phyloP scores from a whole-genome alignment of 768 basidiomycete genomes.

The Tricholoma bakamatsutake region DNA sequence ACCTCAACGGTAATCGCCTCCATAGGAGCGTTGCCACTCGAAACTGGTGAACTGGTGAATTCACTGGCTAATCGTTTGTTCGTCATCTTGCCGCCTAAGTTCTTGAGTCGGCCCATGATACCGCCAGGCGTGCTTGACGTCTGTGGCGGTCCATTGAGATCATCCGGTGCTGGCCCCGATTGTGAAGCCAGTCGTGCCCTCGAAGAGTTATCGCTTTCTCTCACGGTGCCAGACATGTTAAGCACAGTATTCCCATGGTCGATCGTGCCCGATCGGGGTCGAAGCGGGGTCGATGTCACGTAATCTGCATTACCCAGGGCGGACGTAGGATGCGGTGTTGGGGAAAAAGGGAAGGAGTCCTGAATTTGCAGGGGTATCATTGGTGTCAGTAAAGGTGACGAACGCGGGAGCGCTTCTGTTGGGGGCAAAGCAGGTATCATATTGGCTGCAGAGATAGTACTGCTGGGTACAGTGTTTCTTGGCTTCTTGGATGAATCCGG shows the following conservation, averaged over 20 bases:
- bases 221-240: conserved; percentile 10
- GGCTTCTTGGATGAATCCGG: conserved; percentile 5
- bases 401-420: conserved; percentile 32
- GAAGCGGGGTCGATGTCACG: conserved; percentile 27
- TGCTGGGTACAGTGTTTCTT: conserved; percentile 21
- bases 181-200: conserved; percentile 42
- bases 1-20: background rate
- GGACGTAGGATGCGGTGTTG: conserved; percentile 41
- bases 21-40: conserved; percentile 7
- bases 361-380: conserved; percentile 44
- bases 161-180: conserved; percentile 25
- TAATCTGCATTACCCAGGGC: conserved; percentile 16
- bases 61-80: conserved; percentile 34
- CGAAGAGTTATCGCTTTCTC: conserved; percentile 50
- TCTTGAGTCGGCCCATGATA: conserved; percentile 77
- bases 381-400: conserved; percentile 51
- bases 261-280: conserved; percentile 37
- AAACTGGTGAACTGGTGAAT: conserved; percentile 20
- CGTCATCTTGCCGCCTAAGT: conserved; percentile 62
- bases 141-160: conserved; percentile 35
- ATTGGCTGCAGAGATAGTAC: conserved; percentile 55
- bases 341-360: conserved; percentile 18
- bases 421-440: conserved; percentile 66
- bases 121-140: conserved; percentile 52
- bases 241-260: conserved; percentile 24